Conservation (phyloP, 345 rosid genomes). For the Citrus medica region DNA sequence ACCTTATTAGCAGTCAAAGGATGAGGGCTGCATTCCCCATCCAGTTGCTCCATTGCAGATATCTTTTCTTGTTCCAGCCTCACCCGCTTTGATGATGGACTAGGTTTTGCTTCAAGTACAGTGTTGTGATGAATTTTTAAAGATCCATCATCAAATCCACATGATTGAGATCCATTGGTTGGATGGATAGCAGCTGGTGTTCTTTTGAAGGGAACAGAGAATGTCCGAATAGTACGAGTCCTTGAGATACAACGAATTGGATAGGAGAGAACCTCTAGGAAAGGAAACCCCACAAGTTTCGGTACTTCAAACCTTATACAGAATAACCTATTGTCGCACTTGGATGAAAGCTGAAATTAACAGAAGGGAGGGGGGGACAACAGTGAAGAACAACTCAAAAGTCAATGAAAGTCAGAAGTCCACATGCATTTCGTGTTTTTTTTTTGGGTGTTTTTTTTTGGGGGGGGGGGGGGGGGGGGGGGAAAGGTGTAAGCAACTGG, state of each 20-base stretch:
- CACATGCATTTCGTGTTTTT: too few species aligned
- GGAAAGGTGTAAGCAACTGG: background rate
- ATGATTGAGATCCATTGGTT: conserved; percentile 31
- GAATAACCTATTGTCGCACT: conserved; percentile 74
- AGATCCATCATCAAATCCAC: conserved; percentile 33
- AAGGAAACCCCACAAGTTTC: conserved; percentile 53
- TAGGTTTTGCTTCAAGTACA: conserved; percentile 42
- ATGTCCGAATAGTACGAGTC: conserved; percentile 36
- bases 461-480: too few species aligned
- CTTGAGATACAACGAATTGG: conserved; percentile 72
- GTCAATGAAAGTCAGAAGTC: too few species aligned
- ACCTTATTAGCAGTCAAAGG: conserved; percentile 44
- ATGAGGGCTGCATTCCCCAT: conserved; percentile 50
- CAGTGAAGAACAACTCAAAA: too few species aligned
- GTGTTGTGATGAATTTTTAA: conserved; percentile 36
- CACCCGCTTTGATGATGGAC: conserved; percentile 56
- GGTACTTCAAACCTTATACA: conserved; percentile 55
- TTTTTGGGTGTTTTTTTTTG: too few species aligned
- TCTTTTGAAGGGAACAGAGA: conserved; percentile 47
- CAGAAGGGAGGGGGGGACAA: background rate
- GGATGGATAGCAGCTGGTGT: conserved; percentile 28
- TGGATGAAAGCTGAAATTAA: conserved; percentile 68
- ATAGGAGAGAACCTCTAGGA: conserved; percentile 58
- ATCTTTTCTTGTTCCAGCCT: conserved; percentile 49
- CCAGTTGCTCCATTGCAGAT: conserved; percentile 36